Base-by-base conservation (phyloP, 768 basidiomycete genomes). In the Suillus luteus region DNA sequence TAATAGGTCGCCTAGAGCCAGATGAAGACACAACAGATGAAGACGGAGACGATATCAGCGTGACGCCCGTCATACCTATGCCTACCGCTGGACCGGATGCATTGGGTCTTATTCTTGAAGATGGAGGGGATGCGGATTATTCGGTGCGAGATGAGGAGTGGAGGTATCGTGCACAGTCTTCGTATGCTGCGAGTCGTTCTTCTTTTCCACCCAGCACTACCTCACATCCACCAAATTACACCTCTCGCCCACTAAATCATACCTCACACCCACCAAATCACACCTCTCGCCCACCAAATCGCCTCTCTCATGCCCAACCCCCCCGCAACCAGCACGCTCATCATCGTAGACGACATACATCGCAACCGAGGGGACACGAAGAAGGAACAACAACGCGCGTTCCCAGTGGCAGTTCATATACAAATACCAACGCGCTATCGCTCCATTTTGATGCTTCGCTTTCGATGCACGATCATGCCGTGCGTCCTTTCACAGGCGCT, bases 391-490 rank as follows among this genome's bases (percentile, higher is more conserved):
- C 5, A 19, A 41, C 40, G 17, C 57, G 24, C 27, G 57, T 58
- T 58, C 27, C 57, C 22, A 71, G 69, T 59, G 64, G 48, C 65
- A 65, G 65, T 61, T 54, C 65, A 73, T 64, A 71, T 76, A 55
- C 24, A 17, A 31, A 41, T 24, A 68, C 74, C 8, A 75, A 75
- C 33, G 74, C 74, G 64, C 64, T 75, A 71, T 76, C 75, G 48
- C 72, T 75, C 62, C 71, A 72, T 72, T 75, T 75, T 69, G 74
- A 75, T 74, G 74, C 74, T 74, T 75, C 74, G 60, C 67, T 71
- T 64, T 66, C 74, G 27, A 43, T 69, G 60, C 74, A 73, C 63
- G 73, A 66, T 61, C 64, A 69, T 43, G 64, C 62, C 59, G 40
- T 31, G 33, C 70, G 68, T 59, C 61, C 61, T 44, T 51, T 65